Evolutionary conservation across 2,329 filamentous ascomycete species (phyloP).

Genomic region (Hymenoscyphus occultus): DNA sequence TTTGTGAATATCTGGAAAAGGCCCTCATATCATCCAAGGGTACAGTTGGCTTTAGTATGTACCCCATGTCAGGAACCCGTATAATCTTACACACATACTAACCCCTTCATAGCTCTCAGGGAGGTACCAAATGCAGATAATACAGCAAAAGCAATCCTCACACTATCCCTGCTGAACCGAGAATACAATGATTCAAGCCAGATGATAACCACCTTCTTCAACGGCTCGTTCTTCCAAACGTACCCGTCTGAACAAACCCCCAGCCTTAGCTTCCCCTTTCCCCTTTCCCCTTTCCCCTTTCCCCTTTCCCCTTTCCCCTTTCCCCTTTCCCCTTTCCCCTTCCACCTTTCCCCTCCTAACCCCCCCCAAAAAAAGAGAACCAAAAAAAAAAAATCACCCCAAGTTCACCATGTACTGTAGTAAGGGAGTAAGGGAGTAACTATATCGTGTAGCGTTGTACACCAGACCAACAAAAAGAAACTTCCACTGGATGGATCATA

Average conservation of each 20-base stretch:
- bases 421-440: too few species aligned
- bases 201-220: neutral
- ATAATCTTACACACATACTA: neutral
- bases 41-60: slow-evolving; percentile 6
- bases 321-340: too few species aligned
- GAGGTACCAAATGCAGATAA: neutral
- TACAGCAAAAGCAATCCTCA: slow-evolving; percentile 3
- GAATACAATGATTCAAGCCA: neutral
- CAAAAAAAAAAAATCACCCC: too few species aligned
- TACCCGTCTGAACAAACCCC: neutral
- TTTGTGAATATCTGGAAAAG: too few species aligned
- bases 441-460: too few species aligned
- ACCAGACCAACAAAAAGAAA: too few species aligned
- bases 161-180: neutral
- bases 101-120: neutral
- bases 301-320: too few species aligned
- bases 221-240: neutral
- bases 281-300: too few species aligned
- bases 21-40: neutral
- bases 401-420: too few species aligned
- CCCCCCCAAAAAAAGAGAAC: too few species aligned
- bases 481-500: too few species aligned
- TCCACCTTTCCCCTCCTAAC: too few species aligned
- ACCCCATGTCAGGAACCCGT: neutral
- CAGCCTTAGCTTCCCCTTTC: neutral